Evolutionary conservation across 2,329 filamentous ascomycete species (phyloP), one percentile per base, ranked within the genome.

Genomic region (Lasiodiplodia gonubiensis): DNA sequence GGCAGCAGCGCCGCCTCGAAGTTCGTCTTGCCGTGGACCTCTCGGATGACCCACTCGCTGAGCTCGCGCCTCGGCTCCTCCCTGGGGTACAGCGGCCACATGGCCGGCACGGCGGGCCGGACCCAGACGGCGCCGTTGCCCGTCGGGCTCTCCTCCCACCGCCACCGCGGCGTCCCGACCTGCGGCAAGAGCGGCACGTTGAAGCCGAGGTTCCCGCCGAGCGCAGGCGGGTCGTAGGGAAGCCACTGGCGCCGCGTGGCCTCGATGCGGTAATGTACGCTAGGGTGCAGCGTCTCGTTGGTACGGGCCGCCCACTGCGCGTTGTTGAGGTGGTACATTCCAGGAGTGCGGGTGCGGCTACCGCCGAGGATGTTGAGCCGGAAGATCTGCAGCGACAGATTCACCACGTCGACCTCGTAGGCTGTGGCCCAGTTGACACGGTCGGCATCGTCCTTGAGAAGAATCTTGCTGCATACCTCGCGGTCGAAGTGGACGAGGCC

Each of bases 271-370:
- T 64, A 54, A 1, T 46, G 35, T 2, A 64, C 61, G 7, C 35
- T 46, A 8, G 61, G 61, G n/a, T 64, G 61, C 39, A 64, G 42
- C 8, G 61, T 54, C 18, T 64, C 61, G 49, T 64, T 64, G 23
- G 61, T 64, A 49, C 60, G 61, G 49, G 33, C 23, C 12, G 49
- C 42, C 61, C 49, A 33, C 49, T 54, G 21, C 61, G 12, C 12
- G 23, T 53, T 21, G 6, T 48, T 11, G 23, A 55, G 6, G 30
- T 55, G 16, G 35, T 64, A 64, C 21, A n/a, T 51, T 23, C 51
- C 61, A 2, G 61, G 61, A 0, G 54, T 59, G 54, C 54, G 54
- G n/a, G 16, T 23, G 35, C 21, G 54, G 37, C n/a, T 23, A 12
- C 54, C 54, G n/a, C 54, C 54, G 11, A 27, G 8, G 18, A 27